Base-by-base conservation (phyloP, 306 rosid species). In the Potentilla sterilis region DNA sequence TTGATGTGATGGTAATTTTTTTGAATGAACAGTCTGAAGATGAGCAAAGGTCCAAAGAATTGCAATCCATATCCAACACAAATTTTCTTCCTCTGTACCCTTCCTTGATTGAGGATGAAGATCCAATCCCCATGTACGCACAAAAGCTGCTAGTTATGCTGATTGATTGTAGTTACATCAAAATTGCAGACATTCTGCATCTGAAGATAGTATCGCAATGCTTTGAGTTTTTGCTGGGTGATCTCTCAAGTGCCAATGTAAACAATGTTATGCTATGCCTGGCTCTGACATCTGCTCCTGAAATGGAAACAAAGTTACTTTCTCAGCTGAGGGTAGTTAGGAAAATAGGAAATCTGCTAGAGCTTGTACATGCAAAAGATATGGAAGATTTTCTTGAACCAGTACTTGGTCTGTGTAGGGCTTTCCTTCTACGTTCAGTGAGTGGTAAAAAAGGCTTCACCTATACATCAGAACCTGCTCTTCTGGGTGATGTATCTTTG, bases 111-210 rank as follows among this genome's bases (percentile, higher is more conserved):
- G 93, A 92, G 81, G 99, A 95, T 59, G 97, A 92, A 86, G 97
- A 95, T 76, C 97, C 97, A 57, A 92, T 95, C 77, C 99, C 99
- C 43, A 85, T 95, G 83, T 95, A 84, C 48, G 97, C 97, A 14
- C 97, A 90, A 78, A 95, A 92, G 85, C 99, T 95, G 89, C 97
- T 95, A n/a, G 97, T 95, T 85, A 95, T 95, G 97, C 87, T 92
- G 62, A 84, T 95, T 55, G 99, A 92, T 74, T 89, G 85, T 67
- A 74, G 70, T 70, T 87, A 85, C 78, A 90, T 95, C 40, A 86
- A 82, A 83, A 95, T 95, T 76, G 83, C 93, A 21, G 96, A 95
- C 86, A 90, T 95, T 83, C 83, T 95, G 43, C 91, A 95, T 73
- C 82, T 89, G 77, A 95, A 92, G 89, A 88, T 92, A 77, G 84